These are phyloP conservation scores for Fraxinus americana DNA, from an alignment of 257 asterid species.

Conservation along the genomic window DNA sequence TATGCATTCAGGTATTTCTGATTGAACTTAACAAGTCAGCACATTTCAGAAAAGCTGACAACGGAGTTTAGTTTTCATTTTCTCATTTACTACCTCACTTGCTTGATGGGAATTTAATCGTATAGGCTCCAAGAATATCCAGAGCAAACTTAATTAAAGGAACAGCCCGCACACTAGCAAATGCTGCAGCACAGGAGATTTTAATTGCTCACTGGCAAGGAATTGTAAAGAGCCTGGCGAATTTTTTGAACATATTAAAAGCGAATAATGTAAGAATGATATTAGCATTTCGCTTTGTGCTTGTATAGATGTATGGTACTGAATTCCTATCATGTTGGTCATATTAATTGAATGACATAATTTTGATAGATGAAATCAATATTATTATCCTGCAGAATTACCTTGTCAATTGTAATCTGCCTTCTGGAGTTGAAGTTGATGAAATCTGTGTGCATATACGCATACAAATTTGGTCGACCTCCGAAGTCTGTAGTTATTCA, in stretches of 20 bases:
- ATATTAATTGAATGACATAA: not conserved
- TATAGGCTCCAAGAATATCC: constrained; percentile 96
- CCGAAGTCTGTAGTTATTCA: not conserved
- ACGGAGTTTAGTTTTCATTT: constrained; percentile 18
- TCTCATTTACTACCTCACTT: constrained; percentile 8
- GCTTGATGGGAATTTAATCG: constrained; percentile 17
- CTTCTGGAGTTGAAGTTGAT: not conserved
- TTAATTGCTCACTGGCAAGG: constrained; percentile 98
- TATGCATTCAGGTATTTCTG: constrained; percentile 83
- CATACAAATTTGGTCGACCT: not conserved
- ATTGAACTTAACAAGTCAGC: not conserved
- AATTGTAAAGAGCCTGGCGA: constrained; percentile 70
- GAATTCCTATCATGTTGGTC: not conserved
- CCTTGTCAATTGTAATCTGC: not conserved
- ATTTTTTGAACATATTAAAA: constrained; percentile 64
- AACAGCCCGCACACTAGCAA: constrained; percentile 80
- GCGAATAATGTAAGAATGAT: constrained; percentile 65
- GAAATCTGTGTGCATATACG: not conserved
- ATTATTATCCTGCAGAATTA: not conserved
- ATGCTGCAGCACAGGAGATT: constrained; percentile 92
- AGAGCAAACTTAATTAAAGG: constrained; percentile 83
- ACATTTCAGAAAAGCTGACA: constrained; percentile 2
- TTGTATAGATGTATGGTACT: not conserved
- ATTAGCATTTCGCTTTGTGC: not conserved
- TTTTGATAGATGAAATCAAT: not conserved